Base-by-base conservation (phyloP, 148 eudicot species). In the Selenicereus undatus region DNA sequence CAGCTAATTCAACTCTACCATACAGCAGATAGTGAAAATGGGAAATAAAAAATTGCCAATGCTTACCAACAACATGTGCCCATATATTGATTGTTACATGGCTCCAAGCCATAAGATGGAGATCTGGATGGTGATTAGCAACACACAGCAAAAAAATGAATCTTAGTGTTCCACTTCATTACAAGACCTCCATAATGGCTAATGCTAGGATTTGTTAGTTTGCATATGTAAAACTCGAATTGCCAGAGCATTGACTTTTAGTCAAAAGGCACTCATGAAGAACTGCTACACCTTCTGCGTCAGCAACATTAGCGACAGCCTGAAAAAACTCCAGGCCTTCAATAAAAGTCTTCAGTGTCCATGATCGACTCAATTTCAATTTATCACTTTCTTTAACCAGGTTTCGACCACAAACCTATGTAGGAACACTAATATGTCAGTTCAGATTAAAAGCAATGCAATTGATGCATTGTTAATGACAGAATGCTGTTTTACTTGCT, bases 51-150 rank as follows among this genome's bases (percentile, higher is more conserved):
- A n/a, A n/a, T n/a, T n/a, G n/a, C n/a, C 56, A 12, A 66, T 66
- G 54, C 97, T 83, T 86, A 95, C 98, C 97, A 81, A 89, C 90
- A 78, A 97, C 82, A 89, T 95, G 98, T 10, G 98, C 93, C 93
- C 97, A 93, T 83, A 95, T 88, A 42, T 95, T 94, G 81, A 95
- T 85, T 66, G 86, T 90, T 83, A 92, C 89, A 56, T 93, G 91
- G 86, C 93, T 95, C 98, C 97, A 95, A 58, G 92, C 92, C 68
- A 89, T 90, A 82, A 95, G 97, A 87, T 93, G 97, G 86, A 95
- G 92, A 90, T 95, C 97, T 2, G 98, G 98, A 87, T 95, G 98
- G 88, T 95, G 98, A 81, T 97, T 97, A 93, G 89, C 76, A 32
- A 42, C 42, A 12, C 14, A 58, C 8, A 51, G 74, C n/a, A n/a